phyloP scores from a whole-genome alignment of 352 stramenopile genomes.

The Phytophthora sp. region DNA sequence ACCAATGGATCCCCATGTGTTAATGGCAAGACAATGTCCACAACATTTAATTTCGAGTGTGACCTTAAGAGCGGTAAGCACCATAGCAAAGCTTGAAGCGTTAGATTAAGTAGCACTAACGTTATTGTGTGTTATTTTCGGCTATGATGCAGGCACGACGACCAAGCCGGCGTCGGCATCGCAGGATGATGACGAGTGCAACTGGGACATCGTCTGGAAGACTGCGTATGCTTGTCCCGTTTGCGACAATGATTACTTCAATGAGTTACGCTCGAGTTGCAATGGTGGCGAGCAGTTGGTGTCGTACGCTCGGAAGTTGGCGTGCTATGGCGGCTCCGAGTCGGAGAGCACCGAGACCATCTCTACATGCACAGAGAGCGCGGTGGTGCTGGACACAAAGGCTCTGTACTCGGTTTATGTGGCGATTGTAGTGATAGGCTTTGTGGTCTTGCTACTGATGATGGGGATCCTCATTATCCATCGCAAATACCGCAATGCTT shows the following conservation, averaged over 20 bases:
- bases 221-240: constrained; percentile 74
- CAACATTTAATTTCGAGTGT: constrained; percentile 72
- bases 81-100: too few species aligned
- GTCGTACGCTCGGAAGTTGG: constrained; percentile 56
- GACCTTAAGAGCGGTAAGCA: constrained; percentile 64
- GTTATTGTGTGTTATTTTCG: too few species aligned
- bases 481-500: constrained; percentile 79
- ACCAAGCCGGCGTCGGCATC: constrained; percentile 39
- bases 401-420: constrained; percentile 78
- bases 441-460: constrained; percentile 75
- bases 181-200: constrained; percentile 57
- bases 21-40: constrained; percentile 53
- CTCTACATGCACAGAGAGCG: constrained; percentile 64
- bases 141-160: constrained; percentile 46
- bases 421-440: constrained; percentile 60
- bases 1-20: constrained; percentile 58
- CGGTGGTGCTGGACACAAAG: constrained; percentile 74
- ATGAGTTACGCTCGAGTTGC: constrained; percentile 67
- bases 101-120: too few species aligned
- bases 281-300: constrained; percentile 63
- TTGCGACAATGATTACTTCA: constrained; percentile 68
- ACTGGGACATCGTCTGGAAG: constrained; percentile 67
- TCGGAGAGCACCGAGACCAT: constrained; percentile 52
- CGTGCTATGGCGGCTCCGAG: constrained; percentile 63
- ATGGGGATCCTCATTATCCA: constrained; percentile 71